phyloP scores from a whole-genome alignment of 352 stramenopile genomes.

The Pythium vanterpoolii region DNA sequence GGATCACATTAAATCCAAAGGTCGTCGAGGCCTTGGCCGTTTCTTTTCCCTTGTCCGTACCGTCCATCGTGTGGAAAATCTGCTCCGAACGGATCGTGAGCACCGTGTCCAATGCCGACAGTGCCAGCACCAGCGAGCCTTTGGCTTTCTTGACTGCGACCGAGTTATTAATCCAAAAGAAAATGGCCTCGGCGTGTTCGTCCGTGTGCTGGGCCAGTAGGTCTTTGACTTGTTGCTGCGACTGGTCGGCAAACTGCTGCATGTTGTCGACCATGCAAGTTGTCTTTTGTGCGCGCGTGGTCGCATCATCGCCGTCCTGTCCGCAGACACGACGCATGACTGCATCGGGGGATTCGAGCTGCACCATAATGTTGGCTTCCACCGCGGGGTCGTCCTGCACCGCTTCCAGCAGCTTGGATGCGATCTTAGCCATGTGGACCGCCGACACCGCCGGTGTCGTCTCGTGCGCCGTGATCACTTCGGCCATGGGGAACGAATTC shows the following conservation, averaged over 20 bases:
- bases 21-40: constrained; percentile 4
- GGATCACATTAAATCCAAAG: constrained; percentile 13
- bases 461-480: not conserved
- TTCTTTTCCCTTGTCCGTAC: not conserved
- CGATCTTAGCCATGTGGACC: constrained; percentile 33
- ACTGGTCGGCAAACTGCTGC: constrained; percentile 44
- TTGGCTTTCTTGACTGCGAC: constrained; percentile 43
- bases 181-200: constrained; percentile 35
- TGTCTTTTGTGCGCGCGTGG: constrained; percentile 34
- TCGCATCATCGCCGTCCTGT: not conserved
- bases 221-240: constrained; percentile 42
- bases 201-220: constrained; percentile 29
- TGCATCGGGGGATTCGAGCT: constrained; percentile 40
- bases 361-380: constrained; percentile 47
- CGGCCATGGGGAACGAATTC: constrained; percentile 6
- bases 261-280: constrained; percentile 48
- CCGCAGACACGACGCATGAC: constrained; percentile 30
- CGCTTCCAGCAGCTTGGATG: constrained; percentile 23
- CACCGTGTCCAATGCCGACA: constrained; percentile 44
- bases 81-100: constrained; percentile 39
- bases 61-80: constrained; percentile 36
- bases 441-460: not conserved
- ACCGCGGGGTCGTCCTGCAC: constrained; percentile 27
- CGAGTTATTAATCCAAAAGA: constrained; percentile 72
- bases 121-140: constrained; percentile 32